Conservation (phyloP, 1,139 yeast species). For the Lodderomyces jiufengensis region DNA sequence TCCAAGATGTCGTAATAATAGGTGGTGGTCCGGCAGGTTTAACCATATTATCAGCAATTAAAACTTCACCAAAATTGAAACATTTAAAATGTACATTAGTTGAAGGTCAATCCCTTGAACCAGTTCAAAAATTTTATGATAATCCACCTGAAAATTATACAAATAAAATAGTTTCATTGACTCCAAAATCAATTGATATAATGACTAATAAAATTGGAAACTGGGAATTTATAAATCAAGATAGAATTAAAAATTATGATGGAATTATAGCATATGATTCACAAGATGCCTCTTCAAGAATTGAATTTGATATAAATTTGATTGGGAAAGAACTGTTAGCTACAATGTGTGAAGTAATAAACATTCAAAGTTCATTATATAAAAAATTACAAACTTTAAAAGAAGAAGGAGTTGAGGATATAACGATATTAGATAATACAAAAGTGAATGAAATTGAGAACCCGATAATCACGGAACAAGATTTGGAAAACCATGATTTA, state of each 20-base stretch:
- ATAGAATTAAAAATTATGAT: conserved; percentile 75
- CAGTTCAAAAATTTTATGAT: conserved; percentile 49
- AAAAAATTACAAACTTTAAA: conserved; percentile 52
- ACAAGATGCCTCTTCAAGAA: conserved; percentile 60
- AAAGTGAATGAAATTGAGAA: conserved; percentile 55
- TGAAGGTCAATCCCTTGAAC: conserved; percentile 63
- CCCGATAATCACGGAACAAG: conserved; percentile 14
- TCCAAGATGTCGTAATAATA: conserved; percentile 75
- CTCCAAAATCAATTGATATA: conserved; percentile 73
- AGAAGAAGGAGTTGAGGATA: conserved; percentile 23
- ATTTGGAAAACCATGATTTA: conserved; percentile 16
- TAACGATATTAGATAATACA: conserved; percentile 55
- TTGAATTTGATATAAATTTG: conserved; percentile 64
- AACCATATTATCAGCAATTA: conserved; percentile 75
- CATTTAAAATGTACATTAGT: conserved; percentile 63
- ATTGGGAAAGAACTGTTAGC: conserved; percentile 48
- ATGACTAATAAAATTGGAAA: conserved; percentile 64
- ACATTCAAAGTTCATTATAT: conserved; percentile 71
- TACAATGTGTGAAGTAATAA: conserved; percentile 85
- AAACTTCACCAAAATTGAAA: conserved; percentile 59
- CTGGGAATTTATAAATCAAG: conserved; percentile 66
- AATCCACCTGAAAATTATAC: conserved; percentile 61
- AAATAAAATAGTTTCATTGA: conserved; percentile 81
- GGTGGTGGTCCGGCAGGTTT: conserved; percentile 99
- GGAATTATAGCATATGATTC: conserved; percentile 79